Conservation (phyloP, 2,329 filamentous ascomycete genomes). For the Fusarium temperatum region DNA sequence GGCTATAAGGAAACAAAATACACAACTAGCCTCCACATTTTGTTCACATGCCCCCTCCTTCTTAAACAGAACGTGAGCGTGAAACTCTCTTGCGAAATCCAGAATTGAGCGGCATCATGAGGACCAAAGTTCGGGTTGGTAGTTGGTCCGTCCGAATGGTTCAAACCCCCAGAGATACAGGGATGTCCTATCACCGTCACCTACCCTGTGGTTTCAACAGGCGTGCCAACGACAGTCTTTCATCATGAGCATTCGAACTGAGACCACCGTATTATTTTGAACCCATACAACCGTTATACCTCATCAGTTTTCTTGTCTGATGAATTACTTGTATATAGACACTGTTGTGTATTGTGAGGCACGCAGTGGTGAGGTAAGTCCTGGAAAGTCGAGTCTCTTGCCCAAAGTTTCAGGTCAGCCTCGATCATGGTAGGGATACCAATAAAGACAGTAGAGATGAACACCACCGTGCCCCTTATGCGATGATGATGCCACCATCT, state of each 20-base stretch:
- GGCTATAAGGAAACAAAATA: background rate
- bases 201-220: conserved; percentile 4
- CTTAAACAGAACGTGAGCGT: conserved; percentile 9
- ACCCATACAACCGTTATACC: background rate
- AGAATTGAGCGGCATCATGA: conserved; percentile 8
- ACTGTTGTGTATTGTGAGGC: background rate
- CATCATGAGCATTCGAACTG: background rate
- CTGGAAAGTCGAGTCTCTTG: background rate
- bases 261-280: background rate
- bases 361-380: background rate
- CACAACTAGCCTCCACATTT: background rate
- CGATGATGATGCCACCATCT: background rate
- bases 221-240: background rate
- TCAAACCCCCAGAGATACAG: background rate
- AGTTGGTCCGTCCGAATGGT: background rate
- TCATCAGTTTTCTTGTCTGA: background rate
- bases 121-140: background rate
- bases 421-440: background rate
- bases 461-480: background rate
- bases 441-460: background rate
- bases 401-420: background rate
- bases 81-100: conserved; percentile 1
- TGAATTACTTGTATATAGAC: background rate
- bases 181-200: background rate
- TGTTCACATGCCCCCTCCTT: background rate